Percentiles rank a stretch among this genome's conserved stretches.
Conservation (phyloP, 1,284 basidiomycete species). For the Trichosporon asahii region DNA sequence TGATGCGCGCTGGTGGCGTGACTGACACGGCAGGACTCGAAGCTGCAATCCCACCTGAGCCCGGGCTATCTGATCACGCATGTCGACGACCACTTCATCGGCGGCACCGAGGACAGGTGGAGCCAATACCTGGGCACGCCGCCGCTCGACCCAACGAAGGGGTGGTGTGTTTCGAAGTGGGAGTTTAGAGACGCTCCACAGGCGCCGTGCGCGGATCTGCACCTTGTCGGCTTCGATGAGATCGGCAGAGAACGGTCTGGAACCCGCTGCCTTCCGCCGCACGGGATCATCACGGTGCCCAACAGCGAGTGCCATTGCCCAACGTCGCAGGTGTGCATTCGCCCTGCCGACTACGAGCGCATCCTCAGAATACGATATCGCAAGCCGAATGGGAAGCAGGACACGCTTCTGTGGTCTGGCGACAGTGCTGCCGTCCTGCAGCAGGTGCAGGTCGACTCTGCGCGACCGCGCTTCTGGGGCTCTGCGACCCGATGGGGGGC, state of each 20-base stretch:
- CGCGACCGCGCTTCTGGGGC: conserved; percentile 28
- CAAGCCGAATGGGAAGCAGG: conserved; percentile 5
- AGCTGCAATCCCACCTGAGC: conserved; percentile 21
- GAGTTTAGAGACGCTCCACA: conserved; percentile 14
- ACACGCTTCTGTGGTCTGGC: conserved; percentile 39
- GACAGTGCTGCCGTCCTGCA: conserved; percentile 30
- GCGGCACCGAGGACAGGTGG: conserved; percentile 33
- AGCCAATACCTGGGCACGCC: conserved; percentile 27
- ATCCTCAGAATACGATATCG: conserved; percentile 36
- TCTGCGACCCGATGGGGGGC: conserved; percentile 31
- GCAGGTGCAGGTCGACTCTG: conserved; percentile 30
- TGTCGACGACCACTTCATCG: conserved; percentile 39
- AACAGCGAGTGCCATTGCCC: conserved; percentile 14
- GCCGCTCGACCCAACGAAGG: not conserved
- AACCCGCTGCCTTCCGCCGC: conserved; percentile 34
- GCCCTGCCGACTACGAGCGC: conserved; percentile 26
- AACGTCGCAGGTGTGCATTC: conserved; percentile 35
- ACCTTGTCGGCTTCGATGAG: conserved; percentile 17
- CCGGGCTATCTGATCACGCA: conserved; percentile 41
- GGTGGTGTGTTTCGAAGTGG: conserved; percentile 20
- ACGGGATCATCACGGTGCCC: conserved; percentile 29
- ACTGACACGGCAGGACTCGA: conserved; percentile 9
- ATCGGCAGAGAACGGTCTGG: conserved; percentile 9
- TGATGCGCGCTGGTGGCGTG: not conserved
- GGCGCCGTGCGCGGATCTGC: conserved; percentile 14